These are phyloP conservation scores for Phlyctochytrium arcticum DNA, from an alignment of 192 early-diverging fungal genomes.

Conservation along the genomic window DNA sequence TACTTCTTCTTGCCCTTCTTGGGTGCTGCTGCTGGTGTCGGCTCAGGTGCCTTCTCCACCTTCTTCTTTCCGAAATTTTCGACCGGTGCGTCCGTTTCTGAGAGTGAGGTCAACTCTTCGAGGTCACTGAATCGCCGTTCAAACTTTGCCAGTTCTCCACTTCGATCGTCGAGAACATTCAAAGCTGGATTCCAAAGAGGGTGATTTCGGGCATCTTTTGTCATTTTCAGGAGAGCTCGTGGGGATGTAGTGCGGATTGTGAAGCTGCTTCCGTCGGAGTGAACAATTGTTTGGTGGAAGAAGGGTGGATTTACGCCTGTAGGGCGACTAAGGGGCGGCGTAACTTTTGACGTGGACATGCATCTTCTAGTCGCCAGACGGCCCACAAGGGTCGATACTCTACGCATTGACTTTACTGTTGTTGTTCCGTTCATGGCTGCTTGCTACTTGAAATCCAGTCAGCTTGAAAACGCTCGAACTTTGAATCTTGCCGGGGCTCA, in stretches of 20 bases:
- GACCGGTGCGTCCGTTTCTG: conserved; percentile 36
- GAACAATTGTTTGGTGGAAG: conserved; percentile 80
- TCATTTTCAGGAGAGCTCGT: conserved; percentile 74
- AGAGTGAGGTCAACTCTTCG: conserved; percentile 48
- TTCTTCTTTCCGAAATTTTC: not conserved
- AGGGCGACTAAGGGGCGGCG: conserved; percentile 18
- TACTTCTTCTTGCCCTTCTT: conserved; percentile 28
- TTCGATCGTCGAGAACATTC: conserved; percentile 64
- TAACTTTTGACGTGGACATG: no score
- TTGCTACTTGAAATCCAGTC: no score
- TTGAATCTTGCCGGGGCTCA: no score
- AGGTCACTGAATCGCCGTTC: conserved; percentile 72
- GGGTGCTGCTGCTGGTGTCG: not conserved
- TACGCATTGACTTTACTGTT: no score
- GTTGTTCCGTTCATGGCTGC: no score
- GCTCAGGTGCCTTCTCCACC: not conserved
- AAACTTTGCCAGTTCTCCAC: conserved; percentile 79
- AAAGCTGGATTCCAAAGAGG: conserved; percentile 84
- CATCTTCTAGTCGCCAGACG: no score
- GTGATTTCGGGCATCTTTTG: conserved; percentile 91
- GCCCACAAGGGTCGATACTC: no score
- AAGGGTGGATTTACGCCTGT: conserved; percentile 34
- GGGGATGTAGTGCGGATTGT: conserved; percentile 80
- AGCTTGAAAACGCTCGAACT: no score
- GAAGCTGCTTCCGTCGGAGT: conserved; percentile 87